Conservation (phyloP, 805 yeast genomes). For the Brettanomyces nanus region DNA sequence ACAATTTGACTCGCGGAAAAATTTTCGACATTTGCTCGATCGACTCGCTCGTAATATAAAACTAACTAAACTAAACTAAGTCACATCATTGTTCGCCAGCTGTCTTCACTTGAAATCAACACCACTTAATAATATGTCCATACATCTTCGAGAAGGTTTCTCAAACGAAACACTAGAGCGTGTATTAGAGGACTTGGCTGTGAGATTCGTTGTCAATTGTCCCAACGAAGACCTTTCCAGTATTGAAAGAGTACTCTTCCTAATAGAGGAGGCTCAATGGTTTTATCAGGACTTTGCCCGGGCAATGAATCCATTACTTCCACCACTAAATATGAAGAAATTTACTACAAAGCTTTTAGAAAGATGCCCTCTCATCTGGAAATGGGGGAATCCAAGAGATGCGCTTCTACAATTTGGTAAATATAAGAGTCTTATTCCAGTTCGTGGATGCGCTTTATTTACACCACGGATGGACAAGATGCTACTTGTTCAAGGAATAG, state of each 20-base stretch:
- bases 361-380: conserved; percentile 70
- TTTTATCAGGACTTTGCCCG: conserved; percentile 82
- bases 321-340: conserved; percentile 65
- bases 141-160: conserved; percentile 33
- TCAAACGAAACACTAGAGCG: conserved; percentile 61
- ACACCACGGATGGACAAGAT: conserved; percentile 63
- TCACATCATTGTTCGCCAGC: too few relatives aligned
- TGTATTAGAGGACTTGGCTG: conserved; percentile 78
- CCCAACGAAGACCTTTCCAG: conserved; percentile 87
- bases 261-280: conserved; percentile 98
- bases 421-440: conserved; percentile 89
- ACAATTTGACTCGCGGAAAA: too few relatives aligned
- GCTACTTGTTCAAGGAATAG: conserved; percentile 77
- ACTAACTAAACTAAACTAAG: too few relatives aligned
- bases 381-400: conserved; percentile 75
- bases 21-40: too few relatives aligned
- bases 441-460: conserved; percentile 88
- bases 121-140: conserved; percentile 24
- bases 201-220: conserved; percentile 82
- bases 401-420: conserved; percentile 74
- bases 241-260: conserved; percentile 78
- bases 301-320: conserved; percentile 64
- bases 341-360: conserved; percentile 64
- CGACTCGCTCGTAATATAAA: too few relatives aligned
- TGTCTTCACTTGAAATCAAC: too few relatives aligned